Base-by-base conservation (phyloP, 352 stramenopile genomes). In the Phytophthora gonapodyides region DNA sequence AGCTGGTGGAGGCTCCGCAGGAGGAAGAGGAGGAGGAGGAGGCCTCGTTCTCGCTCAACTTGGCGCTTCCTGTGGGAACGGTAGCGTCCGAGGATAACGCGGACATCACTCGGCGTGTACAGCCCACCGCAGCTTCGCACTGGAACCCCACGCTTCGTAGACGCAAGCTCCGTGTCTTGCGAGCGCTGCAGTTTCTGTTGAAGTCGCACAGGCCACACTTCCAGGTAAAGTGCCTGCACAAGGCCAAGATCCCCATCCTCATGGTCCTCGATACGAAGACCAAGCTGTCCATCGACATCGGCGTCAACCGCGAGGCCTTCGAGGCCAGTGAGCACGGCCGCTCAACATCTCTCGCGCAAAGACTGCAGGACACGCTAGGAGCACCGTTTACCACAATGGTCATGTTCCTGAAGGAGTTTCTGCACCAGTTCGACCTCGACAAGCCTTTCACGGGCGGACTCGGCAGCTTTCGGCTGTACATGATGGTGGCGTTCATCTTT, bases 381-480 rank as follows among this genome's bases (percentile, higher is more conserved):
- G 35, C n/a, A 15, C 47, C 69, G 21, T 93, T 89, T 57, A 76
- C 60, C 1, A 69, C 68, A 31, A 62, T 93, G 24, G 76, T 90
- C 12, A 67, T 73, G 44, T 87, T 91, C 35, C 50, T 94, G 11
- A 92, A 92, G 57, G 82, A 92, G 58, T 91, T 91, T 58, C 30
- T 92, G 53, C 77, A 91, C 46, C 79, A 92, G 49, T 88, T 88
- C 27, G 78, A 87, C 2, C 65, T 94, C 5, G 81, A 92, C 71
- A 94, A 92, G 44, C 85, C 81, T 7, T 92, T 88, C 55, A 91
- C 82, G 9, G 85, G 82, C 13, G 85, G 85, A 0, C 64, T 94
- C 11, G 85, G 82, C 5, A 92, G 85, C 64, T 94, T 87, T 56
- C 78, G 85, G 2, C 62, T 94, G 16, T 94, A 94, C 44, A 78